phyloP scores from a whole-genome alignment of 225 moss, liverwort and hornwort species.

The Climacium dendroides region DNA sequence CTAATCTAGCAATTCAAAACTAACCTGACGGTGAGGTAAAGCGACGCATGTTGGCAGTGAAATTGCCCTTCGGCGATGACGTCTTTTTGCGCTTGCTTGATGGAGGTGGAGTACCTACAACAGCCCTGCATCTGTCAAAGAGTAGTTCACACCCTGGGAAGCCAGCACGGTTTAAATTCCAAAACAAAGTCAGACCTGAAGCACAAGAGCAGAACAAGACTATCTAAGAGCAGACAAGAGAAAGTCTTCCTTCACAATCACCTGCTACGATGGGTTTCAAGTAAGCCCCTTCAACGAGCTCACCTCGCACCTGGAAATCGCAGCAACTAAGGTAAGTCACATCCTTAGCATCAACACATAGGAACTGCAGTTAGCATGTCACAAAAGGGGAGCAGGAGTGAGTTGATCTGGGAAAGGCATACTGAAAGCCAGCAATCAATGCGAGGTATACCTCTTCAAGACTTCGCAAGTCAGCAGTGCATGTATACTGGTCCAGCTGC shows the following conservation, averaged over 20 bases:
- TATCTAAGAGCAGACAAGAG: not conserved
- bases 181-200: not conserved
- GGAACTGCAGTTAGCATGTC: not conserved
- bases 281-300: constrained; percentile 41
- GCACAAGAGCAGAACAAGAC: not conserved
- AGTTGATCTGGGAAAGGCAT: not conserved
- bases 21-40: constrained; percentile 46
- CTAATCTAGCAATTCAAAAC: not conserved
- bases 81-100: constrained; percentile 45
- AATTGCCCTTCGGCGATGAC: constrained; percentile 10
- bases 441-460: constrained; percentile 33
- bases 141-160: not conserved
- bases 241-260: not conserved
- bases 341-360: not conserved
- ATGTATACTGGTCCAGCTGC: constrained; percentile 39
- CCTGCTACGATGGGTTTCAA: constrained; percentile 38
- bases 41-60: constrained; percentile 31
- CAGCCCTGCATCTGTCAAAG: not conserved
- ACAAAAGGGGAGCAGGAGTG: not conserved
- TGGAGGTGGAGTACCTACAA: constrained; percentile 35
- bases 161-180: not conserved
- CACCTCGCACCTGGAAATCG: constrained; percentile 31
- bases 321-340: not conserved
- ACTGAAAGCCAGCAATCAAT: not conserved
- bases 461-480: constrained; percentile 30